Percentiles rank a stretch among this genome's conserved stretches.
These are phyloP conservation scores for Tricholomella constricta DNA, from an alignment of 768 basidiomycete genomes.

Conservation along the genomic window DNA sequence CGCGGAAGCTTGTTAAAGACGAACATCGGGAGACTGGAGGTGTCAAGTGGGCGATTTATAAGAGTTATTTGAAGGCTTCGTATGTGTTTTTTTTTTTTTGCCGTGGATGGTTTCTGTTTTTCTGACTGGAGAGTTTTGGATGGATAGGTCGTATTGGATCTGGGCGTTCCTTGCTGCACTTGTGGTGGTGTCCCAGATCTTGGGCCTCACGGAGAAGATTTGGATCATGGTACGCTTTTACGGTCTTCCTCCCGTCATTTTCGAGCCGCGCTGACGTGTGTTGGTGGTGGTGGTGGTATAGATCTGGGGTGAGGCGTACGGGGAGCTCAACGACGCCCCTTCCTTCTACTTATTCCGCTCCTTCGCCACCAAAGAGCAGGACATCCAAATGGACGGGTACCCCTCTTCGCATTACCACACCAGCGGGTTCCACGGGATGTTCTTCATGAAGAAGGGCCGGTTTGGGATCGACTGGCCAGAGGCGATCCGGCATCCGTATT, in stretches of 20 bases:
- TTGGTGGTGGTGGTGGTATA: no score
- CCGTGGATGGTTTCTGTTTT: no score
- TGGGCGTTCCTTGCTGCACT: conserved; percentile 56
- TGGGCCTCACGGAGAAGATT: conserved; percentile 61
- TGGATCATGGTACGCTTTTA: conserved; percentile 66
- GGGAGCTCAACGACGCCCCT: conserved; percentile 20
- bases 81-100: conserved; percentile 33
- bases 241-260: neutral
- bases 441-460: conserved; percentile 21
- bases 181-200: conserved; percentile 51
- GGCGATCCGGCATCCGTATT: conserved; percentile 63
- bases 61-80: conserved; percentile 73
- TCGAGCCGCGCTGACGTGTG: neutral
- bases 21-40: conserved; percentile 80
- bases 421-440: conserved; percentile 24
- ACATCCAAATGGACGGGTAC: conserved; percentile 37
- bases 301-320: conserved; percentile 73
- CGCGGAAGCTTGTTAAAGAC: conserved; percentile 75
- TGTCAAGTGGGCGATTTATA: conserved; percentile 77
- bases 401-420: conserved; percentile 27
- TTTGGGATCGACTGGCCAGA: conserved; percentile 44
- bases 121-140: no score
- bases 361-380: conserved; percentile 40
- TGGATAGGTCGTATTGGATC: conserved; percentile 63
- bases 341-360: conserved; percentile 34